Conservation (phyloP, 768 basidiomycete species). For the Serendipita vermifera region DNA sequence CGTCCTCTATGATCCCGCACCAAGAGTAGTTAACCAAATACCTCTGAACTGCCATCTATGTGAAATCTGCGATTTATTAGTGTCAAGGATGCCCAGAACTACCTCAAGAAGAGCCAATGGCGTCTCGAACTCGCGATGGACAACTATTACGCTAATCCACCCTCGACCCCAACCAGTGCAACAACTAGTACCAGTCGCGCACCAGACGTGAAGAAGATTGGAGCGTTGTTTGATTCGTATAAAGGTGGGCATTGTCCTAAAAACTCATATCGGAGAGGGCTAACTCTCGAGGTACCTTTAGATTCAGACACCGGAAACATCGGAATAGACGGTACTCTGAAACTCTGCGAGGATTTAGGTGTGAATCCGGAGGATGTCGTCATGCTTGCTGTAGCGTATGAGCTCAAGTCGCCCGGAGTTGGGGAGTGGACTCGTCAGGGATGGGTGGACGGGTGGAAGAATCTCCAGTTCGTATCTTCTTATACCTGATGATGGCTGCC, state of each 20-base stretch:
- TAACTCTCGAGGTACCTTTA: constrained; percentile 18
- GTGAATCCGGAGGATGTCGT: constrained; percentile 74
- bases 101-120: background rate
- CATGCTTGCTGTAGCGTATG: constrained; percentile 66
- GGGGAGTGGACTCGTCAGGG: constrained; percentile 58
- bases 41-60: too few relatives aligned
- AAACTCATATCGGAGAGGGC: background rate
- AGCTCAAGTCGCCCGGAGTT: constrained; percentile 60
- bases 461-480: constrained; percentile 40
- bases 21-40: too few relatives aligned
- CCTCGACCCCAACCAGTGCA: constrained; percentile 13
- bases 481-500: too few relatives aligned
- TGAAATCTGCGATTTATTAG: background rate
- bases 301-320: constrained; percentile 53
- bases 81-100: background rate
- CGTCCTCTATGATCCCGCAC: background rate
- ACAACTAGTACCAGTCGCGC: background rate
- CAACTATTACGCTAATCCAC: background rate
- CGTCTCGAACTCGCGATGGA: background rate
- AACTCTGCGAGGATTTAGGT: constrained; percentile 53
- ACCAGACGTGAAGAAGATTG: constrained; percentile 32
- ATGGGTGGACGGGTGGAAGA: constrained; percentile 76
- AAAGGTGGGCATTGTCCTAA: constrained; percentile 34
- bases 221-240: constrained; percentile 50
- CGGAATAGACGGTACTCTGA: constrained; percentile 66